phyloP scores from a whole-genome alignment of 306 rosid genomes.

The Trifolium pratense region DNA sequence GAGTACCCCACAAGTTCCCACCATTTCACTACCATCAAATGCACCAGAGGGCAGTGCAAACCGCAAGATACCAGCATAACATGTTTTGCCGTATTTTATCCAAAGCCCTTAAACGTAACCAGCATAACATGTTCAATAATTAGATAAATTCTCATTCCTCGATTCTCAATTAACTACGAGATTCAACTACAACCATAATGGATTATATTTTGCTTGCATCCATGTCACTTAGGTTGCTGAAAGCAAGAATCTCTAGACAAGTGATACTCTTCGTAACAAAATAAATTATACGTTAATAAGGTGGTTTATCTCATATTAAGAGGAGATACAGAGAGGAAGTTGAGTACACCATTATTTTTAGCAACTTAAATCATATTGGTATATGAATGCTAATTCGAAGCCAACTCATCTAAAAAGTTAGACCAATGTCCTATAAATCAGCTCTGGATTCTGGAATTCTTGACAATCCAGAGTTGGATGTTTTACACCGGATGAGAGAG shows the following conservation, averaged over 20 bases:
- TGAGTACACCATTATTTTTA: conserved; percentile 16
- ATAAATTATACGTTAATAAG: background rate
- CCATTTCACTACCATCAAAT: background rate
- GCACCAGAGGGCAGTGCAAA: background rate
- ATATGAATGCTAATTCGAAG: conserved; percentile 18
- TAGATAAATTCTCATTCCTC: background rate
- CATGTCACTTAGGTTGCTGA: background rate
- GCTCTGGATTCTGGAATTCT: conserved; percentile 2
- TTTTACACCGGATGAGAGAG: conserved; percentile 13
- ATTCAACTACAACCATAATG: conserved; percentile 5
- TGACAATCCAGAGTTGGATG: background rate
- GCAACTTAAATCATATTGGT: conserved; percentile 31
- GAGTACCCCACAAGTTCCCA: background rate
- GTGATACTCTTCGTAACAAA: conserved; percentile 1
- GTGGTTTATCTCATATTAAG: background rate
- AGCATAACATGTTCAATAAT: background rate
- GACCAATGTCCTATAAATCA: background rate
- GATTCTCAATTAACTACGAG: conserved; percentile 14
- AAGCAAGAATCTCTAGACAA: conserved; percentile 1
- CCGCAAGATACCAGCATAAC: background rate
- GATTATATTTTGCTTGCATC: conserved; percentile 12
- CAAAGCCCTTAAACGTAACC: background rate
- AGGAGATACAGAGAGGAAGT: conserved; percentile 5
- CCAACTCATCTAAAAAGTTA: background rate
- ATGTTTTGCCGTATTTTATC: background rate